These are phyloP conservation scores for Salix koriyanagi DNA, from an alignment of 345 rosid genomes.

Conservation along the genomic window DNA sequence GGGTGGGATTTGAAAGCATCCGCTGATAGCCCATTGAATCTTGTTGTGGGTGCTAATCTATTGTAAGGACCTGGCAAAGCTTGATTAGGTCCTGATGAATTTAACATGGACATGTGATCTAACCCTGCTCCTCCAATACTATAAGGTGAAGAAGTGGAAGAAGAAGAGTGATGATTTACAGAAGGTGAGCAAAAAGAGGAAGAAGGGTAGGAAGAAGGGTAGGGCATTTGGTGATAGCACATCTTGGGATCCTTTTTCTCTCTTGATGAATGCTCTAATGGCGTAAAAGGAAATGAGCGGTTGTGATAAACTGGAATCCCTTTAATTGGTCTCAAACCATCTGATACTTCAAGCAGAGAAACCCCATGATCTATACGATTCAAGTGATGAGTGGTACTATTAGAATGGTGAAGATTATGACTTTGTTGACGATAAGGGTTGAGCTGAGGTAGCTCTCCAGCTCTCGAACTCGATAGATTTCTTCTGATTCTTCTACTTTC, in stretches of 20 bases:
- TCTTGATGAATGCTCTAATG: constrained; percentile 21
- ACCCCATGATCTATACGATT: constrained; percentile 29
- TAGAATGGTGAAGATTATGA: constrained; percentile 3
- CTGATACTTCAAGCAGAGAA: constrained; percentile 31
- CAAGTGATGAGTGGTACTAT: neutral
- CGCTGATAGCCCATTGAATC: constrained; percentile 47
- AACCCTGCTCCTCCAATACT: constrained; percentile 38
- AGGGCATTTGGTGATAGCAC: constrained; percentile 39
- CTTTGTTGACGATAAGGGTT: constrained; percentile 25
- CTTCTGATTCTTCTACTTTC: constrained; percentile 1
- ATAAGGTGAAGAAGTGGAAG: constrained; percentile 41
- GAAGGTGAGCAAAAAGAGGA: constrained; percentile 23
- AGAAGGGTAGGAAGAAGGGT: constrained; percentile 30
- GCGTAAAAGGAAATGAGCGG: constrained; percentile 54
- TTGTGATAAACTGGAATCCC: constrained; percentile 80
- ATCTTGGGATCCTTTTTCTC: constrained; percentile 40
- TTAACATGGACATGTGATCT: constrained; percentile 50
- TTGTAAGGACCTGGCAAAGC: constrained; percentile 16
- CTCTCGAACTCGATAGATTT: constrained; percentile 2
- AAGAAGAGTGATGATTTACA: constrained; percentile 25
- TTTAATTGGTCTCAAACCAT: constrained; percentile 59
- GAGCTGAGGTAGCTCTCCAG: constrained; percentile 11
- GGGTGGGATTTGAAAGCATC: constrained; percentile 38
- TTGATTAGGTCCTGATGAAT: constrained; percentile 27
- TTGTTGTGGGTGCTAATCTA: constrained; percentile 26